Base-by-base conservation (phyloP, 345 rosid species). In the Lepidium aucheri region DNA sequence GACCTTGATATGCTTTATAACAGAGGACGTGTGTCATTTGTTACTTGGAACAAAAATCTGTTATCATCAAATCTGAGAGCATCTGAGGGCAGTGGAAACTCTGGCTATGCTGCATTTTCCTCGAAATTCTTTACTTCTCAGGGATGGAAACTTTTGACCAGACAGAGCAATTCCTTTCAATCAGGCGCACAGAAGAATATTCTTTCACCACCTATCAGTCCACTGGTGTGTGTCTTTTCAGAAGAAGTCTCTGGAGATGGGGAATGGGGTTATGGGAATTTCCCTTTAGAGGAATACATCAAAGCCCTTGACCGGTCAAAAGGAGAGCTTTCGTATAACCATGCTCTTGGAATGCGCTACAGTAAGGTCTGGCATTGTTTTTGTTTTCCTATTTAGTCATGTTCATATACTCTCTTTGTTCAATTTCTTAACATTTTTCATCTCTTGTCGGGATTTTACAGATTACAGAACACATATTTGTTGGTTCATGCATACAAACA, bases 221-320 rank as follows among this genome's bases (percentile, higher is more conserved):
- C 78, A 51, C 64, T 93, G 40, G 79, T 90, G 62, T 83, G 82
- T 77, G 77, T 88, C 56, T 93, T 93, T 69, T 75, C 90, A 10
- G 94, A 87, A 75, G 77, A 81, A 62, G 85, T 78, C 34, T 65
- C 90, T 32, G 96, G 87, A 47, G 86, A 86, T 63, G 97, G 91
- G 41, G 98, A 90, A 67, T 90, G 98, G 97, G 87, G 85, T 69
- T 80, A 85, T 78, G 98, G 96, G 53, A 86, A 79, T 84, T 90
- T 93, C 74, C 98, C 86, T 33, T 42, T 90, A 17, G 96, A 93
- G 67, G 97, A 93, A 74, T 93, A 89, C 72, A 70, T 87, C 63
- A 90, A 82, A 59, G 97, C 98, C 20, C 79, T 93, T 13, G 85
- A 87, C 35, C 96, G 97, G 30, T 82, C 98, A 9, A 87, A 89